Base-by-base conservation (phyloP, 1,139 yeast species). In the Blastobotrys indianensis region DNA sequence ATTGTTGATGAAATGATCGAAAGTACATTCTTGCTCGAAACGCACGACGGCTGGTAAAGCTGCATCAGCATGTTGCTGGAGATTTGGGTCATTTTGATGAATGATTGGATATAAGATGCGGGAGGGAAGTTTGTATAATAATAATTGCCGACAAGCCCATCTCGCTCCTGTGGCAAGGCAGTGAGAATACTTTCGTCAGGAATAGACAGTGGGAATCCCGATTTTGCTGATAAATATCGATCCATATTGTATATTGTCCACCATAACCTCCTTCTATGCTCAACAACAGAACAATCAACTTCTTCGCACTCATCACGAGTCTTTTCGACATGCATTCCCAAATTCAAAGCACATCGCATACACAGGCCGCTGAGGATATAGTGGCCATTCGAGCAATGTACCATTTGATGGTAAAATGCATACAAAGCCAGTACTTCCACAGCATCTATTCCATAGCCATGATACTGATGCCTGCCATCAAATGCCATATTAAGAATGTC, bases 211-310 rank as follows among this genome's bases (percentile, higher is more conserved):
- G 95, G 95, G 33, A 85, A 68, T 0, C 95, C 95, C 1, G 92
- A 90, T 58, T 86, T 86, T 10, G 94, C 82, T 15, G 88, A 81
- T 39, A 85, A 67, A 87, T 85, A 85, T 61, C 94, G 67, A 65
- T 86, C 95, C 59, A 82, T 82, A 85, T 85, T 85, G 64, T 85
- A 85, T 9, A 85, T 90, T 0, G 95, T 85, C 95, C 95, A 86
- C 92, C 94, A 86, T 16, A 86, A 67, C 54, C 95, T 69, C 59
- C 95, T 71, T 54, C 94, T 69, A 62, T 86, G 95, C 55, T 86
- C 95, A n/a, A 41, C 41, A 6, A 36, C 31, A 2, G 47, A 40
- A 25, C 45, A 42, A 28, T 44, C 47, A 1, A 11, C 15, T 15
- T 36, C 36, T 12, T 23, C 32, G 10, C 35, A 31, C 10, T 40